These are phyloP conservation scores for Escovopsis weberi DNA, from an alignment of 2,329 filamentous ascomycete genomes.

Conservation along the genomic window DNA sequence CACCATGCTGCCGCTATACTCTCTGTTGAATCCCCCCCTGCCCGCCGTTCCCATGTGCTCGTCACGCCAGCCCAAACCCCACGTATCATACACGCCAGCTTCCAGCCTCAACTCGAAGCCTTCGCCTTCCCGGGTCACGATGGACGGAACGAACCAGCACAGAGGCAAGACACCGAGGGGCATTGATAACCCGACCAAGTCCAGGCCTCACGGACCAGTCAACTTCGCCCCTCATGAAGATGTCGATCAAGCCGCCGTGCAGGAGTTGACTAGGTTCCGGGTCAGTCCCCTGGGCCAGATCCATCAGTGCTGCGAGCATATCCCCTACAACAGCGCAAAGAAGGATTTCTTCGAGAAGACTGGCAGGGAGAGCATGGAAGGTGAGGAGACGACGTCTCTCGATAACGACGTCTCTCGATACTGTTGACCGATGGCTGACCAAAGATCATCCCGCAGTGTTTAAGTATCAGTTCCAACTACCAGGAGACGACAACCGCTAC, in stretches of 20 bases:
- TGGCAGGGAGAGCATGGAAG: conserved; percentile 75
- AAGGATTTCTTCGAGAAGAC: conserved; percentile 80
- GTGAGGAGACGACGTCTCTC: conserved; percentile 29
- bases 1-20: conserved; percentile 49
- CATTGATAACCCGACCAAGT: conserved; percentile 31
- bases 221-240: conserved; percentile 63
- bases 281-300: conserved; percentile 54
- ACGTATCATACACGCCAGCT: background rate
- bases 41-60: conserved; percentile 22
- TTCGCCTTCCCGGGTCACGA: conserved; percentile 12
- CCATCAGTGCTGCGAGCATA: conserved; percentile 51
- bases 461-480: conserved; percentile 66
- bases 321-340: conserved; percentile 91
- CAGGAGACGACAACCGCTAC: conserved; percentile 51
- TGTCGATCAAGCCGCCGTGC: conserved; percentile 39
- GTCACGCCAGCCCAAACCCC: conserved; percentile 25
- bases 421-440: background rate
- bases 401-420: background rate
- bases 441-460: conserved; percentile 41
- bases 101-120: background rate
- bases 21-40: conserved; percentile 49
- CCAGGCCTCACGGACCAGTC: conserved; percentile 49
- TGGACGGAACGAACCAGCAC: background rate
- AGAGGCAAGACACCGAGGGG: conserved; percentile 25
- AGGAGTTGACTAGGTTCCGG: conserved; percentile 46